These are phyloP conservation scores for Chlorella ohadii DNA, from an alignment of 139 green algal species.

Conservation along the genomic window DNA sequence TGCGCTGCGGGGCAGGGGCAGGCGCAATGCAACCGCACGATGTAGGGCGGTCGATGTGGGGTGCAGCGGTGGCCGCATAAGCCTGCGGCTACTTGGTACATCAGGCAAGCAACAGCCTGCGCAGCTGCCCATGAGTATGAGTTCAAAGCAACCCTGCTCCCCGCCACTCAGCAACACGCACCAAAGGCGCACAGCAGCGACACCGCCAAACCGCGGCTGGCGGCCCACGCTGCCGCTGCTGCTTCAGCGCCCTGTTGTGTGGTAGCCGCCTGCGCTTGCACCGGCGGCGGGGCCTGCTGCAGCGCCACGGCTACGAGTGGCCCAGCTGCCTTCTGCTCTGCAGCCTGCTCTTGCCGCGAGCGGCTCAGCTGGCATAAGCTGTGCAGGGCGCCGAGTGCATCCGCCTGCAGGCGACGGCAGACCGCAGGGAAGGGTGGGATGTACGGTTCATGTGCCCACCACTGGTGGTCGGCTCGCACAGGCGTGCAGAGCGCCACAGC, in stretches of 20 bases:
- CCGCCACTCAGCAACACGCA: not conserved
- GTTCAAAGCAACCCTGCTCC: too few relatives aligned
- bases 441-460: too few relatives aligned
- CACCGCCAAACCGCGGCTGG: conserved; percentile 59
- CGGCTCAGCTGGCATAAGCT: conserved; percentile 86
- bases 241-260: not conserved
- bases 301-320: conserved; percentile 48
- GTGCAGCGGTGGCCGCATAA: too few relatives aligned
- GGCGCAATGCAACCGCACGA: too few relatives aligned
- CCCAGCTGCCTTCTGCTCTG: conserved; percentile 60
- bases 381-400: conserved; percentile 79
- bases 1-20: conserved; percentile 32
- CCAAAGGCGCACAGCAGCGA: conserved; percentile 75
- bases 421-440: not conserved
- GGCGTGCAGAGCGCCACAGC: not conserved
- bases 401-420: conserved; percentile 44
- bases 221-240: conserved; percentile 17
- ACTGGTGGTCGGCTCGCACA: too few relatives aligned
- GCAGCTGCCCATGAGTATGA: too few relatives aligned
- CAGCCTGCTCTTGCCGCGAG: conserved; percentile 68
- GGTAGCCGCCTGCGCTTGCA: not conserved
- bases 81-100: too few relatives aligned
- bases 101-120: too few relatives aligned
- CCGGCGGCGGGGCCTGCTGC: not conserved
- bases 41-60: too few relatives aligned